Conservation (phyloP, 768 basidiomycete genomes). For the Mycena rosella region DNA sequence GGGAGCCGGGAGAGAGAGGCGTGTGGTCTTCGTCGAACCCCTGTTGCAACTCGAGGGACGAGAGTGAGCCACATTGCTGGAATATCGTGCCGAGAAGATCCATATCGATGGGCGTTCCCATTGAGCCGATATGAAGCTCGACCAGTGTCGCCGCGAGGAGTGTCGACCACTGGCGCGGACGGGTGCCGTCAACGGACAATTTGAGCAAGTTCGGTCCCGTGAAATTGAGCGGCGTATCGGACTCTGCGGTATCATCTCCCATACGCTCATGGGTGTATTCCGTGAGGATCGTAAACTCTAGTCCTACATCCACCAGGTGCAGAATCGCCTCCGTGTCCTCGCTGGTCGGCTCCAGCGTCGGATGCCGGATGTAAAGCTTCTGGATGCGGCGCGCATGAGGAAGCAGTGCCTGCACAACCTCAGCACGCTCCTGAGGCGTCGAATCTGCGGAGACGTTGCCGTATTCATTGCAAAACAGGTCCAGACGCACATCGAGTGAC, state of each 20-base stretch:
- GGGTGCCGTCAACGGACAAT: conserved; percentile 12
- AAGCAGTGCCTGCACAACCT: conserved; percentile 17
- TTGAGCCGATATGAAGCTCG: conserved; percentile 3
- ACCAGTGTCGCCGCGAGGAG: conserved; percentile 11
- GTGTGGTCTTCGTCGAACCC: conserved; percentile 2
- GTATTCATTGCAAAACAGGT: conserved; percentile 16
- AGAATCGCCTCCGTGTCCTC: conserved; percentile 7
- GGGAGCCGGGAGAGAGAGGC: background rate
- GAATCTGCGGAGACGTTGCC: conserved; percentile 8
- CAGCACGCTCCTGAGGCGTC: conserved; percentile 18
- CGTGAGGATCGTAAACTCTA: conserved; percentile 15
- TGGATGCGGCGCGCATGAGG: conserved; percentile 14
- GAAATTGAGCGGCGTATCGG: conserved; percentile 5
- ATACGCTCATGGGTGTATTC: conserved; percentile 11
- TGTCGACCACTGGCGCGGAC: conserved; percentile 11
- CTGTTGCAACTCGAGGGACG: conserved; percentile 5
- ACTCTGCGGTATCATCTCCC: conserved; percentile 2
- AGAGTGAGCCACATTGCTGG: conserved; percentile 9
- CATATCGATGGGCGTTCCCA: no score
- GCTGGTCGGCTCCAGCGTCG: conserved; percentile 12
- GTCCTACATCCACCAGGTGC: conserved; percentile 5
- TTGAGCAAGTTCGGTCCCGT: conserved; percentile 6
- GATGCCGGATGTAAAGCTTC: conserved; percentile 25
- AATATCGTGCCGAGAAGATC: conserved; percentile 4
- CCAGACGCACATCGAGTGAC: conserved; percentile 9